Evolutionary conservation across 106 monocot species (phyloP).

Genomic region (Chionographis japonica): DNA sequence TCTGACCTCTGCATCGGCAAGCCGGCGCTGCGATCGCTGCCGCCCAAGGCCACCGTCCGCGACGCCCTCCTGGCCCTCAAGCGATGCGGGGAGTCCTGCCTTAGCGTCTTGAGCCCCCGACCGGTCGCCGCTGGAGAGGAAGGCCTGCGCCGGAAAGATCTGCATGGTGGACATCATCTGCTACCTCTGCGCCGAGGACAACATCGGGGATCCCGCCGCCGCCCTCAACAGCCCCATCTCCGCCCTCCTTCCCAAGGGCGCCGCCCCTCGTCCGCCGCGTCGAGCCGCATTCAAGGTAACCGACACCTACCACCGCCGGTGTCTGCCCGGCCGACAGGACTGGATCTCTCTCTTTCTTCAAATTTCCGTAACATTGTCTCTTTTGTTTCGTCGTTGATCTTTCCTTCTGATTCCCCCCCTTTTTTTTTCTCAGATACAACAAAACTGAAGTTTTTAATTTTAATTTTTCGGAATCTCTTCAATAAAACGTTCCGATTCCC

Average conservation of each 20-base stretch:
- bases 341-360: too few species aligned
- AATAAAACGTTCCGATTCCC: not conserved
- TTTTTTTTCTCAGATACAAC: too few species aligned
- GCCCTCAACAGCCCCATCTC: conserved; percentile 47
- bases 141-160: conserved; percentile 34
- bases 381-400: too few species aligned
- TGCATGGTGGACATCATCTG: conserved; percentile 68
- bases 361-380: too few species aligned
- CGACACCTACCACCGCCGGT: not conserved
- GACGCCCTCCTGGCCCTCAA: conserved; percentile 61
- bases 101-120: conserved; percentile 28
- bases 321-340: too few species aligned
- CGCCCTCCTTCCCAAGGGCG: conserved; percentile 18
- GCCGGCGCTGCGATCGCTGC: conserved; percentile 58
- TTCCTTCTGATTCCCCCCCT: too few species aligned
- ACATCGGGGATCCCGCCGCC: conserved; percentile 23
- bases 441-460: too few species aligned
- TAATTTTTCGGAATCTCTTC: not conserved
- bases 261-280: conserved; percentile 29
- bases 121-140: not conserved
- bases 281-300: conserved; percentile 48
- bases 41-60: conserved; percentile 48
- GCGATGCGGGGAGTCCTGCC: conserved; percentile 23
- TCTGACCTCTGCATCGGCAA: conserved; percentile 97
- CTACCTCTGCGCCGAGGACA: conserved; percentile 43